Base-by-base conservation (phyloP, 768 basidiomycete genomes). In the Agrocybe praecox region DNA sequence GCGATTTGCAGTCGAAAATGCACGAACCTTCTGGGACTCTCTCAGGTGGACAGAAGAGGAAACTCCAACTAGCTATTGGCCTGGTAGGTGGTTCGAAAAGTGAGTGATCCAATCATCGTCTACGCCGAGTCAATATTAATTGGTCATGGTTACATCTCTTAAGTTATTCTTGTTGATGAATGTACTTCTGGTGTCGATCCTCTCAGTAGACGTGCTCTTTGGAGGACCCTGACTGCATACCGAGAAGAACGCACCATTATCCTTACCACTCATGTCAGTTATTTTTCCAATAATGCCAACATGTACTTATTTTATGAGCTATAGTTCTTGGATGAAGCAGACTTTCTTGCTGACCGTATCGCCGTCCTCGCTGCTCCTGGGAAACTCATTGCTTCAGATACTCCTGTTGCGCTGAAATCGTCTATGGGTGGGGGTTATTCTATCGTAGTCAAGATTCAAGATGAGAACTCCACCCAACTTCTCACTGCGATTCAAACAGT, bases 181-280 rank as follows among this genome's bases (percentile, higher is more conserved):
- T 88, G 87, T 65, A 92, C 90, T 2, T 90, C 88, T 14, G 91
- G 91, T 1, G 87, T 94, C 6, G 91, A 94, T 67, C 91, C 91
- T 4, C 71, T 94, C 42, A 91, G 90, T 54, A 77, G 91, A 45
- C 78, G 91, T 40, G 84, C 91, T 1, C 72, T 94, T 11, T 94
- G 91, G 91, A 80, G 85, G 52, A 87, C 85, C 0, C 70, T 94
- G 49, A 89, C 82, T 2, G 80, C 84, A 1, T 83, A 88, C 52
- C 81, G 87, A 15, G 72, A 84, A 32, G 84, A 87, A 34, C 76
- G 88, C 32, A 85, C 87, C 0, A 84, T 92, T 40, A 74, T 92
- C 5, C 86, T 92, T 66, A 92, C 91, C 0, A 94, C 90, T 0
- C 91, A 92, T 71, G 88, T 87, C 68, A 44, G 84, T 53, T 21